Base-by-base conservation (phyloP, 1,284 basidiomycete genomes). In the Leccinum subrobustum region DNA sequence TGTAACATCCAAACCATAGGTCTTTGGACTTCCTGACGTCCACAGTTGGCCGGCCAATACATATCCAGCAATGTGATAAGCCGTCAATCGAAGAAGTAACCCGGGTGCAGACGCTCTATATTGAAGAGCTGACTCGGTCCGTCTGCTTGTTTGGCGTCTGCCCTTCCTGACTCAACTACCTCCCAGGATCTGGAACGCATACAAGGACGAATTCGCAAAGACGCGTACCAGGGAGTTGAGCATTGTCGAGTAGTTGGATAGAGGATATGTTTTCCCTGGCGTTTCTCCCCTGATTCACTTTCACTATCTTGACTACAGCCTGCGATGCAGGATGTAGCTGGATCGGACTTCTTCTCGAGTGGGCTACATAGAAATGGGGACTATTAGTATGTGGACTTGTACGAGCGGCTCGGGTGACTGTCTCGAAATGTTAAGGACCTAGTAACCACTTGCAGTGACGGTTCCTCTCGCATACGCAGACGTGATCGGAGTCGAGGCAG, bases 121-220 rank as follows among this genome's bases (percentile, higher is more conserved):
- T 99, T 64, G 90, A 91, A 58, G 96, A 98, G 75, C 79, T 98
- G 27, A 89, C 91, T 70, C 81, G 92, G 94, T 94, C 59, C 50
- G 83, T 72, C 31, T 20, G 0, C 4, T 12, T 53, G 39, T 44
- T 48, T 25, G 9, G 37, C 8, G 29, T n/a, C 29, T 52, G 6
- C 33, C 6, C 3, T 52, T 20, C 4, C 53, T 61, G 23, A 62
- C 31, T 31, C 16, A 1, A 47, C 44, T 14, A 33, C 8, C 27
- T 23, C 7, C 12, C 68, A 95, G 95, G 56, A 96, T 97, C 67
- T 98, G 95, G 95, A 84, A 98, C 72, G 87, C 89, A 23, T 95
- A 98, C 81, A 97, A 97, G 74, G 88, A 95, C 70, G 80, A 86
- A 62, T 94, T 93, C 69, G 92, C 93, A 29, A 87, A 89, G 69